phyloP scores from a whole-genome alignment of 768 basidiomycete species.

The Boletus subparvulus region DNA sequence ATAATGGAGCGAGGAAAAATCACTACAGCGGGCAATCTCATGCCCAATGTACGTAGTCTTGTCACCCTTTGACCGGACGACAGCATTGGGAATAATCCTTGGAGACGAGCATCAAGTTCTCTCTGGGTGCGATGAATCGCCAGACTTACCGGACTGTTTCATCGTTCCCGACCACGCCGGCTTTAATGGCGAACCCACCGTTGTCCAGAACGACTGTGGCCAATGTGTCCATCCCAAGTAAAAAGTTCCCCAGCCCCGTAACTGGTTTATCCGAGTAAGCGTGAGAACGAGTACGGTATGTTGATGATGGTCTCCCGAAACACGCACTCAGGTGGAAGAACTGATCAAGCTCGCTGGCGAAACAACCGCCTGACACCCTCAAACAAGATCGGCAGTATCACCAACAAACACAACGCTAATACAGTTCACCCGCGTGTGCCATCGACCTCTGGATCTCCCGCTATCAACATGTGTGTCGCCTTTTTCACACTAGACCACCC shows the following conservation, averaged over 20 bases:
- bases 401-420: neutral
- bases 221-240: constrained; percentile 5
- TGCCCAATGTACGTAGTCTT: constrained; percentile 82
- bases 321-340: neutral
- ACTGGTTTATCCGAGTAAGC: neutral
- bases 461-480: constrained; percentile 66
- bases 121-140: neutral
- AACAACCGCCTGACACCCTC: neutral
- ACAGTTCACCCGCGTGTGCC: neutral
- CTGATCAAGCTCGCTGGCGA: neutral
- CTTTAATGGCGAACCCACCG: constrained; percentile 81
- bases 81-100: constrained; percentile 78
- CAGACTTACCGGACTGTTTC: constrained; percentile 28
- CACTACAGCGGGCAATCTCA: constrained; percentile 72
- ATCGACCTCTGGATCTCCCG: neutral
- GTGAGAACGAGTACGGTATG: constrained; percentile 1
- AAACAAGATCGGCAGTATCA: neutral
- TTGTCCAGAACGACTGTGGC: constrained; percentile 79
- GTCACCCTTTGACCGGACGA: constrained; percentile 83
- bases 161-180: constrained; percentile 47
- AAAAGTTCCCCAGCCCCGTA: neutral
- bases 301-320: neutral
- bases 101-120: constrained; percentile 2
- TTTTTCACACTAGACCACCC: constrained; percentile 77
- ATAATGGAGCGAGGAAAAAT: constrained; percentile 80